Conservation (phyloP, 2,329 filamentous ascomycete genomes). For the Alternaria gaisen region DNA sequence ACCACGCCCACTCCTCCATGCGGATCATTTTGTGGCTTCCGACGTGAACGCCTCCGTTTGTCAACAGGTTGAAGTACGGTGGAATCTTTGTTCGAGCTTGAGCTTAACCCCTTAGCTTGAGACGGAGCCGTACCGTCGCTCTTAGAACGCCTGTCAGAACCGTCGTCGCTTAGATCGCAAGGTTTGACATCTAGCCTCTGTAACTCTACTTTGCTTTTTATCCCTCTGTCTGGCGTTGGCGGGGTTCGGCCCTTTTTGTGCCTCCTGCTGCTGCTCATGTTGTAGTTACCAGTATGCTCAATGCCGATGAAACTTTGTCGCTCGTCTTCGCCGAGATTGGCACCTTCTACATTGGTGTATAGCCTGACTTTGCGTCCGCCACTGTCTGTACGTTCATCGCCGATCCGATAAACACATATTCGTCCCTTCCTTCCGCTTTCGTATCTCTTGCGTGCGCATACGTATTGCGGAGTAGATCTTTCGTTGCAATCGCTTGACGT, state of each 20-base stretch:
- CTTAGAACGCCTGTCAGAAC: not conserved
- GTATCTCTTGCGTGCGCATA: conserved; percentile 3
- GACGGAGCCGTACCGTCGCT: not conserved
- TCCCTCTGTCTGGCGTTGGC: not conserved
- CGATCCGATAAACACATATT: conserved; percentile 3
- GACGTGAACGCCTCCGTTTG: not conserved
- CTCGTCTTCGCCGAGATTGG: conserved; percentile 2
- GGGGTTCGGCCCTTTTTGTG: not conserved
- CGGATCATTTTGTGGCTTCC: not conserved
- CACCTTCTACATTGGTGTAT: conserved; percentile 5
- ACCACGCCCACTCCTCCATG: not conserved
- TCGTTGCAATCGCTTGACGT: not conserved
- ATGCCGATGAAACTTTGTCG: not conserved
- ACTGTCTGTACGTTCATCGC: not conserved
- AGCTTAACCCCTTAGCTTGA: not conserved
- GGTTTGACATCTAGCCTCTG: not conserved
- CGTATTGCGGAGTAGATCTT: not conserved
- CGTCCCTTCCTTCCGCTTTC: conserved; percentile 3
- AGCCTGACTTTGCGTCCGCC: not conserved
- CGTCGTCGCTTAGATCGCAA: not conserved
- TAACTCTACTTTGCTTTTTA: not conserved
- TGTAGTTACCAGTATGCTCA: not conserved
- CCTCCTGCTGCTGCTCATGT: not conserved
- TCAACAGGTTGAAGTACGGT: not conserved
- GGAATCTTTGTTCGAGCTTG: not conserved